phyloP scores from a whole-genome alignment of 1,284 basidiomycete genomes.

The Bjerkandera adusta region DNA sequence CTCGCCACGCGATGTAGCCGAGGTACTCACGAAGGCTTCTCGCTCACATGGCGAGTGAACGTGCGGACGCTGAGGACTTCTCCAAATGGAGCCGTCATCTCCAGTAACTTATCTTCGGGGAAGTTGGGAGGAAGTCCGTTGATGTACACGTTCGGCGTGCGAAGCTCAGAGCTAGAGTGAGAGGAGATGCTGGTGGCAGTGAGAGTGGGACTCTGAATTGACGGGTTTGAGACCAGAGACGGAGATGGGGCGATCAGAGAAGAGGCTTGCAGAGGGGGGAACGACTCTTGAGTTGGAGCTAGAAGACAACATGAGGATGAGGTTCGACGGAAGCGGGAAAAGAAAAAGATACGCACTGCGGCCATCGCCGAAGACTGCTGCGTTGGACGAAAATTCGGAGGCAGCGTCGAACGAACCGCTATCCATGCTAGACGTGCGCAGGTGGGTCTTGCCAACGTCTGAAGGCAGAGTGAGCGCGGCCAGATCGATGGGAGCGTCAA shows the following conservation, averaged over 20 bases:
- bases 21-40: conserved; percentile 35
- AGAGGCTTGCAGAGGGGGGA: neutral
- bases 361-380: conserved; percentile 7
- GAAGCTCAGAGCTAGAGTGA: conserved; percentile 12
- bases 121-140: conserved; percentile 48
- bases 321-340: neutral
- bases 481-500: conserved; percentile 18
- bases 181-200: neutral
- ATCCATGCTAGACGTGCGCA: conserved; percentile 8
- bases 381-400: neutral
- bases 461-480: conserved; percentile 8
- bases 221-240: conserved; percentile 2
- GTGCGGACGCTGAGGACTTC: conserved; percentile 40
- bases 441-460: neutral
- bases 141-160: conserved; percentile 48
- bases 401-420: neutral
- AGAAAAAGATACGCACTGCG: conserved; percentile 4
- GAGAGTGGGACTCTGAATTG: neutral
- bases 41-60: conserved; percentile 42
- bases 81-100: conserved; percentile 39
- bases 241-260: conserved; percentile 6
- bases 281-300: conserved; percentile 19
- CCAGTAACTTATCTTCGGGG: conserved; percentile 42
- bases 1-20: neutral
- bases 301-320: neutral